Evolutionary conservation across 768 basidiomycete species (phyloP).

Genomic region (Leccinum arenicola): DNA sequence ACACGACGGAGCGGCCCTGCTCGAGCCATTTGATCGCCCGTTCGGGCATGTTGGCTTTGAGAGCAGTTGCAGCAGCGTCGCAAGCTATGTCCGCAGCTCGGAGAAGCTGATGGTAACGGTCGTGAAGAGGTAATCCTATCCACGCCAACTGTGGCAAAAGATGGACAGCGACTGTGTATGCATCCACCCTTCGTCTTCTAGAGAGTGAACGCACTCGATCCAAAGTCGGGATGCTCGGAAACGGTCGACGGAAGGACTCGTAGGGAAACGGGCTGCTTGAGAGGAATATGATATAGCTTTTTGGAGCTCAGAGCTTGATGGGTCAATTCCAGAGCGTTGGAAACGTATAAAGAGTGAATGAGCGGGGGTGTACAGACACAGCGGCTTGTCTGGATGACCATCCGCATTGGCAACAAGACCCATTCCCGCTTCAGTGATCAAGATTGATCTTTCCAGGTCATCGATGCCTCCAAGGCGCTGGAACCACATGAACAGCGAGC

Average conservation of each 20-base stretch:
- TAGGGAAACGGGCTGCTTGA: neutral
- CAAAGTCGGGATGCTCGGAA: neutral
- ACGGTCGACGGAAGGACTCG: neutral
- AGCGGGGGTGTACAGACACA: neutral
- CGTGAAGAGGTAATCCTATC: neutral
- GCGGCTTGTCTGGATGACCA: neutral
- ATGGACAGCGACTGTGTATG: neutral
- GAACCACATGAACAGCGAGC: neutral
- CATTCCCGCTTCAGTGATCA: neutral
- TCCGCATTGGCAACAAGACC: neutral
- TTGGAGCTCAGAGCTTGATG: neutral
- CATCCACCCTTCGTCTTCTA: neutral
- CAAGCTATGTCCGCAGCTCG: neutral
- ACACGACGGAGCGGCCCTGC: neutral
- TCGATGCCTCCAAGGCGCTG: neutral
- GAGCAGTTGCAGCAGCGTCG: neutral
- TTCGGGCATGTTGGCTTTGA: neutral
- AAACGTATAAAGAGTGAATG: neutral
- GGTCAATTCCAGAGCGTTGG: neutral
- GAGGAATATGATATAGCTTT: neutral
- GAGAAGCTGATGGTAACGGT: neutral
- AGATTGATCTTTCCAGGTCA: neutral
- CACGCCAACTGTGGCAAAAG: neutral
- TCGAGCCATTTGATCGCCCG: neutral
- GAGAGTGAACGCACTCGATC: neutral